Base-by-base conservation (phyloP, 805 yeast genomes). In the Metschnikowia cerradonensis region DNA sequence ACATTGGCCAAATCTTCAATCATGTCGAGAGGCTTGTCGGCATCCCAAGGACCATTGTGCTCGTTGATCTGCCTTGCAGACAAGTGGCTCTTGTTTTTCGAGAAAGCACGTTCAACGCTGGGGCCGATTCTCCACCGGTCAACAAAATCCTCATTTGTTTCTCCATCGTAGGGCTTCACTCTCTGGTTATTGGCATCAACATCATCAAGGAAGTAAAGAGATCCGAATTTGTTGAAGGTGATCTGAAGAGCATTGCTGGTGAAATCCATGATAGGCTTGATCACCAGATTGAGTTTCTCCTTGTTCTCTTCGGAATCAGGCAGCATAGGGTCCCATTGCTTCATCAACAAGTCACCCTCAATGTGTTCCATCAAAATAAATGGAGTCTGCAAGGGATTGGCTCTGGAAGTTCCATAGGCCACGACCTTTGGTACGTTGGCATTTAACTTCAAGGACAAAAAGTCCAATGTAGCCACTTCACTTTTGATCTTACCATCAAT, bases 381-480 rank as follows among this genome's bases (percentile, higher is more conserved):
- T 37, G 96, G 96, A 32, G 83, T 68, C 47, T 82, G 80, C 33
- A 91, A 62, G 13, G 82, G 77, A 65, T 91, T 92, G 42, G 79
- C 67, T 20, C 74, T 68, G 41, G 80, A 77, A 30, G 80, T 74
- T 52, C 90, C 89, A 62, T 82, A 87, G 2, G 86, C 79, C 49
- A 82, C 71, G 11, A 88, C 87, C 59, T 80, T 82, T 39, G 97
- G 97, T 41, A 88, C 88, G 22, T 79, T 77, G 45, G 86, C 67
- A 1, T 82, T 82, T 49, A 88, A 69, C 63, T 89, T 88, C 56
- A 79, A 67, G 34, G 75, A 67, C 49, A 85, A 76, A 67, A 88
- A 94, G 68, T 92, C 98, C 76, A 88, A 74, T 0, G 98, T 92
- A 19, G 99, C 99, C 48, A 84, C 97, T 68, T 92, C 99, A 65